phyloP scores from a whole-genome alignment of 257 asterid species.

The Solanum megistacrolobum region DNA sequence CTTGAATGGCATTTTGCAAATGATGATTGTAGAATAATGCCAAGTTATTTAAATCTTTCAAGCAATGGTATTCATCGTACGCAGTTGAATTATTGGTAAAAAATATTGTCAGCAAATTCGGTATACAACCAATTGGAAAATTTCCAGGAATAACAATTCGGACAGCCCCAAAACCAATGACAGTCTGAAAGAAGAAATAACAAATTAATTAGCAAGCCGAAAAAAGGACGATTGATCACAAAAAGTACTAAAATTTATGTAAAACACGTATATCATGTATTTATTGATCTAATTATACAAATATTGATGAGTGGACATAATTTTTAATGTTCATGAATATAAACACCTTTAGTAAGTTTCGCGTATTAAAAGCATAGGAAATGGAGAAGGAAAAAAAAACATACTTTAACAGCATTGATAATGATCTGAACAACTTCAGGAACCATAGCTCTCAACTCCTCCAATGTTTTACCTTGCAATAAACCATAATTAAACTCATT shows the following conservation, averaged over 20 bases:
- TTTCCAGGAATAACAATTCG: slow-evolving; percentile 8
- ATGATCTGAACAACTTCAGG: slow-evolving; percentile 11
- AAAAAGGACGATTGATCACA: neutral
- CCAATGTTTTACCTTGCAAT: slow-evolving; percentile 12
- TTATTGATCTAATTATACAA: neutral
- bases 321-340: neutral
- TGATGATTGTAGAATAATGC: slow-evolving; percentile 4
- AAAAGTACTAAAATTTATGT: neutral
- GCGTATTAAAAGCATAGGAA: neutral
- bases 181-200: neutral
- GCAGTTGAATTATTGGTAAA: neutral
- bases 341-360: neutral
- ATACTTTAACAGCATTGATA: slow-evolving; percentile 5
- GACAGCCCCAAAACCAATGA: neutral
- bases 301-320: neutral
- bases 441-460: slow-evolving; percentile 8
- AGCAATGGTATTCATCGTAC: slow-evolving; percentile 8
- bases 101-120: slow-evolving; percentile 4
- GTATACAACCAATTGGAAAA: slow-evolving; percentile 19
- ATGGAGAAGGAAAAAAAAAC: neutral
- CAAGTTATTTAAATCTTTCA: slow-evolving; percentile 8
- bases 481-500: slow-evolving; percentile 10
- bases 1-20: slow-evolving; percentile 7
- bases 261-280: neutral
- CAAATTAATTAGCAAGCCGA: neutral